These are phyloP conservation scores for Saccharomyces pastorianus DNA, from an alignment of 1,139 yeast genomes.

Conservation along the genomic window DNA sequence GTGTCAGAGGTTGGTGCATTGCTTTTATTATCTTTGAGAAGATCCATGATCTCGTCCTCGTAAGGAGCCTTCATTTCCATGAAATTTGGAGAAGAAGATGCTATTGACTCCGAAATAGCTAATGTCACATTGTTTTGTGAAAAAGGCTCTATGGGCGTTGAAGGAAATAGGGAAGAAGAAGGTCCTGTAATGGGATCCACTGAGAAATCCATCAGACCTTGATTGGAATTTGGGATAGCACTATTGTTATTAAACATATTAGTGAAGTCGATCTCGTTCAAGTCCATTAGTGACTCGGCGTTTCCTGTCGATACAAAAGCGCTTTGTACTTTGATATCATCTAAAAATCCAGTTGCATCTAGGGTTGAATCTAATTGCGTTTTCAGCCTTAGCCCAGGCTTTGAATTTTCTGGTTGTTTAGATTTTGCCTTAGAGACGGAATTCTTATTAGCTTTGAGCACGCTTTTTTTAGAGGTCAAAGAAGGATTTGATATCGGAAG, in stretches of 20 bases:
- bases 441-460: not conserved
- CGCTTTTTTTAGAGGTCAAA: not conserved
- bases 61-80: not conserved
- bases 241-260: conserved; percentile 17
- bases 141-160: not conserved
- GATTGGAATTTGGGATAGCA: not conserved
- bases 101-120: not conserved
- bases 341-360: not conserved
- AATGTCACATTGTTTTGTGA: not conserved
- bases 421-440: not conserved
- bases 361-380: not conserved
- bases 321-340: not conserved
- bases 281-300: conserved; percentile 5
- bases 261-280: conserved; percentile 32
- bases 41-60: not conserved
- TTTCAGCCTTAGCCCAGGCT: not conserved
- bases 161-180: not conserved
- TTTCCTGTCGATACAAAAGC: not conserved
- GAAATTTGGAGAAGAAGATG: not conserved
- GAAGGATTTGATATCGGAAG: not conserved
- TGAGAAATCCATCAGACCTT: not conserved
- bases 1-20: not conserved
- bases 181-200: not conserved
- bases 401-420: not conserved
- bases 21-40: not conserved